Conservation (phyloP, 1,284 basidiomycete genomes). For the Leccinum angustisporum region DNA sequence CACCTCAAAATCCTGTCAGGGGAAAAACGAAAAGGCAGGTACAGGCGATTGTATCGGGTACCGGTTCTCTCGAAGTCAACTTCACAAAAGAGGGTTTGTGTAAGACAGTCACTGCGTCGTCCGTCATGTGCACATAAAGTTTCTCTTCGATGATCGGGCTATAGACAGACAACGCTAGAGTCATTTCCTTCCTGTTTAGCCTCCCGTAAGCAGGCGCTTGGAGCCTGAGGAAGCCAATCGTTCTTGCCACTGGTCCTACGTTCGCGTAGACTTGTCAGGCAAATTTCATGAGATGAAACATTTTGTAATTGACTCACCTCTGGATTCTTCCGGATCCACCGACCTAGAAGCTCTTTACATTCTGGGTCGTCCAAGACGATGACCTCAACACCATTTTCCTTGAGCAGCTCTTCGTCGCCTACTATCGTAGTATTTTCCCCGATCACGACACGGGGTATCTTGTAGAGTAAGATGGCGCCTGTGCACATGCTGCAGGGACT, state of each 20-base stretch:
- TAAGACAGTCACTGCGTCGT: too few relatives aligned
- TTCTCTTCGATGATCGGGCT: neutral
- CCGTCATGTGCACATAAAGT: neutral
- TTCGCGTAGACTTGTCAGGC: slow-evolving; percentile 8
- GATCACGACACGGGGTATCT: slow-evolving; percentile 60
- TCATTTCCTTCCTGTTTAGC: slow-evolving; percentile 39
- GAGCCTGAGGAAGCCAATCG: neutral
- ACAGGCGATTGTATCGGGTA: too few relatives aligned
- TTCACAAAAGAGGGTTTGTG: too few relatives aligned
- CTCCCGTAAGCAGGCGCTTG: neutral
- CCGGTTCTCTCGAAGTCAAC: too few relatives aligned
- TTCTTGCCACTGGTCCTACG: slow-evolving; percentile 47
- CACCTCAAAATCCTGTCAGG: too few relatives aligned
- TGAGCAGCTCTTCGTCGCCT: slow-evolving; percentile 52
- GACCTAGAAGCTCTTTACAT: slow-evolving; percentile 47
- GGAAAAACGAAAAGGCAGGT: too few relatives aligned
- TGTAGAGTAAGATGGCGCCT: slow-evolving; percentile 59
- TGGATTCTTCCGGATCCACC: slow-evolving; percentile 52
- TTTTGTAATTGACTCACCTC: slow-evolving; percentile 38
- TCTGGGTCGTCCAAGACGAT: slow-evolving; percentile 46
- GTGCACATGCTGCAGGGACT: slow-evolving; percentile 66
- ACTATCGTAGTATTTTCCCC: slow-evolving; percentile 54
- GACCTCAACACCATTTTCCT: slow-evolving; percentile 51
- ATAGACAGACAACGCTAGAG: slow-evolving; percentile 7
- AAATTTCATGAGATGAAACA: slow-evolving; percentile 6